phyloP scores from a whole-genome alignment of 2,329 filamentous ascomycete species.

The Cercospora sp. region DNA sequence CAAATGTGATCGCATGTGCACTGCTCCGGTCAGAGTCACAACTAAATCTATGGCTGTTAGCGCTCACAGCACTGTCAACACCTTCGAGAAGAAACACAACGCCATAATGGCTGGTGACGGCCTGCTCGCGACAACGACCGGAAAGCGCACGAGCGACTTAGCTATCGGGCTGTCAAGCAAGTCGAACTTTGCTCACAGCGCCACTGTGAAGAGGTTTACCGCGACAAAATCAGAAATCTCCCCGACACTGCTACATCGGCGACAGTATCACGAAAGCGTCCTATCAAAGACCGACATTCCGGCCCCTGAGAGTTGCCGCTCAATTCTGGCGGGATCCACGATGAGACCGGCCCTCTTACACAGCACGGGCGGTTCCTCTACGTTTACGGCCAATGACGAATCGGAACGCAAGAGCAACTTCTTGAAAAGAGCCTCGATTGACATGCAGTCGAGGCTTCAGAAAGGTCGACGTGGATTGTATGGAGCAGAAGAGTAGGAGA shows the following conservation, averaged over 20 bases:
- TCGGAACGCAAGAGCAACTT: not conserved
- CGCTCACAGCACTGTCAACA: not conserved
- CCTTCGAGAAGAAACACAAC: not conserved
- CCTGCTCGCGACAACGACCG: not conserved
- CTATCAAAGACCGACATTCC: not conserved
- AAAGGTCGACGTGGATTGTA: not conserved
- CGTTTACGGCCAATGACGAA: too few species aligned
- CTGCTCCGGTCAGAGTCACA: not conserved
- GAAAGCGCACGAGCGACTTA: not conserved
- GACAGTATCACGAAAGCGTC: not conserved
- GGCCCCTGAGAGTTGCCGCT: not conserved
- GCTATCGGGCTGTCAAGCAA: not conserved
- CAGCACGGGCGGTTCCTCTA: too few species aligned
- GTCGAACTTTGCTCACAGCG: not conserved
- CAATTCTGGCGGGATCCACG: not conserved
- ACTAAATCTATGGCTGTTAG: not conserved
- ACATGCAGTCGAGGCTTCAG: not conserved
- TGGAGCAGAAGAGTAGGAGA: not conserved
- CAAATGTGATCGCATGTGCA: not conserved
- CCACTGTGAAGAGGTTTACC: not conserved
- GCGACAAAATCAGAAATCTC: not conserved
- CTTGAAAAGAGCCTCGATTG: not conserved
- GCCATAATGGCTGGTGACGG: not conserved
- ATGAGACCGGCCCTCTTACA: too few species aligned
- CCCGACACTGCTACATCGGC: not conserved